Conservation (phyloP, 73 alveolate species). For the Uronychia setigera region DNA sequence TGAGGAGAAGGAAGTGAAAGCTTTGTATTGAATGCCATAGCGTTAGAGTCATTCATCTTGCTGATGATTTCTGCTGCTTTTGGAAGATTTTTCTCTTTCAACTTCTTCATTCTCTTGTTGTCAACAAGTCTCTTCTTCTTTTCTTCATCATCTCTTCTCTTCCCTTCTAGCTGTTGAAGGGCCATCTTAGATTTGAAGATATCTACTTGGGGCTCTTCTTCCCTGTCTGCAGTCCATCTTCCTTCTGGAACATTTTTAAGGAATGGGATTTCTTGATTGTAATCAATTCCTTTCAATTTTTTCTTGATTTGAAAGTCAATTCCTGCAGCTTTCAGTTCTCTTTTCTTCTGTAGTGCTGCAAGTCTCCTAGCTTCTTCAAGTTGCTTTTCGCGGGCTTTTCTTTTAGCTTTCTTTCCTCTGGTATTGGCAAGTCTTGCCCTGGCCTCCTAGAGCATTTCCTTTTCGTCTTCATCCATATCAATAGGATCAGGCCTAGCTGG, state of each 20-base stretch:
- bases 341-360: slow-evolving; percentile 95
- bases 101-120: slow-evolving; percentile 91
- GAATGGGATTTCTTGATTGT: slow-evolving; percentile 95
- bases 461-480: slow-evolving; percentile 99
- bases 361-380: slow-evolving; percentile 99
- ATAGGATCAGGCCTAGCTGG: slow-evolving; percentile 99
- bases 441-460: slow-evolving; percentile 99
- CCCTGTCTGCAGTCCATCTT: slow-evolving; percentile 74
- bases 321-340: slow-evolving; percentile 98
- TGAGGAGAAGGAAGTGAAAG: slow-evolving; percentile 82
- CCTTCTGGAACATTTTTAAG: slow-evolving; percentile 91
- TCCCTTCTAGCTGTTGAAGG: slow-evolving; percentile 82
- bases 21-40: slow-evolving; percentile 47
- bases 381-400: slow-evolving; percentile 99
- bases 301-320: slow-evolving; percentile 82
- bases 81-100: slow-evolving; percentile 93
- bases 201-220: slow-evolving; percentile 80
- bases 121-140: slow-evolving; percentile 89
- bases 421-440: slow-evolving; percentile 99
- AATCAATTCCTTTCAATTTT: slow-evolving; percentile 91
- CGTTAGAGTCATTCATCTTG: slow-evolving; percentile 63
- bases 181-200: slow-evolving; percentile 72
- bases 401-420: slow-evolving; percentile 99
- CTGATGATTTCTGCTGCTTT: slow-evolving; percentile 87
- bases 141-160: slow-evolving; percentile 96